phyloP scores from a whole-genome alignment of 345 rosid species.

The Streptanthus diversifolius region DNA sequence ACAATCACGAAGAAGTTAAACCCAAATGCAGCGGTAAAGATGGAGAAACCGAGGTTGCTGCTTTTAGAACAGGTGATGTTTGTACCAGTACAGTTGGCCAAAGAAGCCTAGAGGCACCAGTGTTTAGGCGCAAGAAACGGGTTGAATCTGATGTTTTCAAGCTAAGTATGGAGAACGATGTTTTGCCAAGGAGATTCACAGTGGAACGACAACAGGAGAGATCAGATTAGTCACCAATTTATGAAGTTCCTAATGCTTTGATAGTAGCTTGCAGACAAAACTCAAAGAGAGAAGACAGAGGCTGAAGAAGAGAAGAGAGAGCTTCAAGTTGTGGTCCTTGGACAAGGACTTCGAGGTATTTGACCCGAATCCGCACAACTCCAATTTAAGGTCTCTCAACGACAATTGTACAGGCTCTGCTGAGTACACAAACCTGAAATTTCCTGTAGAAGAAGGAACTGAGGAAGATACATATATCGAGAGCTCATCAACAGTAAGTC shows the following conservation, averaged over 20 bases:
- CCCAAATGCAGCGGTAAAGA: constrained; percentile 30
- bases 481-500: constrained; percentile 37
- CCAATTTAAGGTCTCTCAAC: constrained; percentile 23
- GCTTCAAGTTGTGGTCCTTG: constrained; percentile 24
- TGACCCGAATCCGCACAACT: constrained; percentile 9
- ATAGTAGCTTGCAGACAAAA: constrained; percentile 36
- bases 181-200: constrained; percentile 31
- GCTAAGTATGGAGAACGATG: constrained; percentile 34
- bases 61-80: constrained; percentile 21
- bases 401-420: constrained; percentile 6
- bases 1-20: constrained; percentile 3
- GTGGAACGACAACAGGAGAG: constrained; percentile 37
- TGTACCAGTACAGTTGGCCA: constrained; percentile 30
- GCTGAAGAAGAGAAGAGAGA: constrained; percentile 37
- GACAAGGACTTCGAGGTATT: constrained; percentile 27
- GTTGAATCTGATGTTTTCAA: constrained; percentile 33
- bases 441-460: constrained; percentile 14
- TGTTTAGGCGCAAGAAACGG: constrained; percentile 35
- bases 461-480: constrained; percentile 28
- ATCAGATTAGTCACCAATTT: constrained; percentile 40
- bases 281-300: constrained; percentile 35
- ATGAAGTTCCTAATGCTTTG: constrained; percentile 38
- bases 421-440: constrained; percentile 15
- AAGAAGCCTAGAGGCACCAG: constrained; percentile 32
- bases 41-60: constrained; percentile 19